A percentile compares a stretch with the other conserved stretches of the same genome.
Evolutionary conservation across 2,329 filamentous ascomycete genomes (phyloP).

Genomic region (Penicillium sumatraense): DNA sequence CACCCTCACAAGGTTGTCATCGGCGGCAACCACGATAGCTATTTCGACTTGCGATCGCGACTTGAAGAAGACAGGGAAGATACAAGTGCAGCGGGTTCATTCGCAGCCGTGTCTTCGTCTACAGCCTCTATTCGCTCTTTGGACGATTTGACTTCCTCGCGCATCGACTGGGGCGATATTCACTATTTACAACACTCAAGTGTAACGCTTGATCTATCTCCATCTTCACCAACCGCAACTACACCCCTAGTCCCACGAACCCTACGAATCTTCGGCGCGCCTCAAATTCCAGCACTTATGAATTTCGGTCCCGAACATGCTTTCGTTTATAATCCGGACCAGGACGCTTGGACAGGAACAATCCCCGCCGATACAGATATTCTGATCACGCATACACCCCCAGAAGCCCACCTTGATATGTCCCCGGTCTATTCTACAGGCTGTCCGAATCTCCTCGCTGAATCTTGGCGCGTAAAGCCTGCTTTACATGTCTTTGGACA

Average conservation of each 20-base stretch:
- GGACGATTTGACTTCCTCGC: conserved; percentile 48
- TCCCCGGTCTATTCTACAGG: conserved; percentile 65
- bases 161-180: conserved; percentile 68
- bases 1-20: conserved; percentile 82
- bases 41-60: conserved; percentile 72
- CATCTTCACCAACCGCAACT: conserved; percentile 12
- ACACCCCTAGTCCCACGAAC: conserved; percentile 53
- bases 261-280: conserved; percentile 75
- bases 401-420: conserved; percentile 69
- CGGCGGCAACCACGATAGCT: conserved; percentile 87
- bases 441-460: conserved; percentile 70
- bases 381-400: conserved; percentile 80
- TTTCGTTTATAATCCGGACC: conserved; percentile 72
- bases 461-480: conserved; percentile 76
- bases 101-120: conserved; percentile 38
- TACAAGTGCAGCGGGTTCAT: conserved; percentile 15
- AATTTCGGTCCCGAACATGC: conserved; percentile 74
- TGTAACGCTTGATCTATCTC: conserved; percentile 61
- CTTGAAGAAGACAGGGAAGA: conserved; percentile 57
- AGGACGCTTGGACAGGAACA: conserved; percentile 73
- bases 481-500: conserved; percentile 83
- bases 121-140: conserved; percentile 43
- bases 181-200: conserved; percentile 75
- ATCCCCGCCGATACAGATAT: conserved; percentile 76
- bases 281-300: conserved; percentile 69